Percentiles rank a stretch among this genome's conserved stretches.
Conservation (phyloP, 257 asterid genomes). For the Salvia splendens region DNA sequence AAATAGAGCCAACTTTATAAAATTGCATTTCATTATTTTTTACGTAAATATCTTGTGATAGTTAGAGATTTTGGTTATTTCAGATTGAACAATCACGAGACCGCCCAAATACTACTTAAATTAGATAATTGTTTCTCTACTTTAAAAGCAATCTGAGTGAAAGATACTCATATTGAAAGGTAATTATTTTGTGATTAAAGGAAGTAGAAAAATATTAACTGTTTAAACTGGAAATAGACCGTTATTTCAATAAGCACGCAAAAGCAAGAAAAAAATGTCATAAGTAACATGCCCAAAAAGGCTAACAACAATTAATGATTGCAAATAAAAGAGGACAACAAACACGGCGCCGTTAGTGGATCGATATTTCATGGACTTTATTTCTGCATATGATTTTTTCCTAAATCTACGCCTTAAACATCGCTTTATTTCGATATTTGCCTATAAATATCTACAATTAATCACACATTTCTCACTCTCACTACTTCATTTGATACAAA, state of each 20-base stretch:
- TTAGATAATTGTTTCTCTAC: too few relatives aligned
- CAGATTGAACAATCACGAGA: too few relatives aligned
- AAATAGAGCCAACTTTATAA: too few relatives aligned
- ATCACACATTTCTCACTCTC: slow-evolving; percentile 13
- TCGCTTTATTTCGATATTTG: slow-evolving; percentile 3
- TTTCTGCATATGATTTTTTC: slow-evolving; percentile 36
- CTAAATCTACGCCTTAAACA: slow-evolving; percentile 45
- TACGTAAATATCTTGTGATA: too few relatives aligned
- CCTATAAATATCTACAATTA: slow-evolving; percentile 35
- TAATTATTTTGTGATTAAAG: too few relatives aligned
- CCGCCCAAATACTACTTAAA: too few relatives aligned
- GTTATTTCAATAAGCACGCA: background rate
- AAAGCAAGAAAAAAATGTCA: slow-evolving; percentile 14
- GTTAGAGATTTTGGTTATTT: too few relatives aligned
- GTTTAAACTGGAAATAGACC: background rate
- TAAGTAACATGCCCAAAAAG: slow-evolving; percentile 30
- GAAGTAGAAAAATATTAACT: background rate
- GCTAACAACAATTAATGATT: slow-evolving; percentile 12
- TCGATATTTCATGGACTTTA: slow-evolving; percentile 27
- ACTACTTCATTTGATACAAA: background rate
- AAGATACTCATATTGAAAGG: too few relatives aligned
- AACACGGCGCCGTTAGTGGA: slow-evolving; percentile 56
- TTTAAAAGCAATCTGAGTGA: too few relatives aligned
- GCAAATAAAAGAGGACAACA: slow-evolving; percentile 31
- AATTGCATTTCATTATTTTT: too few relatives aligned